A percentile compares a stretch with the other conserved stretches of the same genome.
Conservation (phyloP, 805 yeast species). For the Candida orba region DNA sequence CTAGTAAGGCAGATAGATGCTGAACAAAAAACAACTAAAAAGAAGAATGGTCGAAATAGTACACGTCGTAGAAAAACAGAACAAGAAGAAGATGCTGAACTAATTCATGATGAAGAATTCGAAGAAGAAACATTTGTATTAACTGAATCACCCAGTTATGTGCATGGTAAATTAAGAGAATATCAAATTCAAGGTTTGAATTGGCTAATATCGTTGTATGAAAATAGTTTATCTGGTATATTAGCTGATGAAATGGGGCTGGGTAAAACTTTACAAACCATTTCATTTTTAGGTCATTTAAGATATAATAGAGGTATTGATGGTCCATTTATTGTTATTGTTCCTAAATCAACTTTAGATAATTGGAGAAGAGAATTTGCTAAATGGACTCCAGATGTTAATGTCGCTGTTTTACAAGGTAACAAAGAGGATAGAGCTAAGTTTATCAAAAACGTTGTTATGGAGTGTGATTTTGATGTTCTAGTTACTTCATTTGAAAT, state of each 20-base stretch:
- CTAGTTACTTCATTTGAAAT: conserved; percentile 88
- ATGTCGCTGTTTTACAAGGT: conserved; percentile 81
- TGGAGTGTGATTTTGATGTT: conserved; percentile 81
- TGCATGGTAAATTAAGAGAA: conserved; percentile 75
- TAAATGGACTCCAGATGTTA: conserved; percentile 94
- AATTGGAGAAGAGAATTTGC: conserved; percentile 95
- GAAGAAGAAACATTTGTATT: conserved; percentile 62
- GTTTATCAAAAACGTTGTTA: conserved; percentile 49
- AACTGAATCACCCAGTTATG: conserved; percentile 76
- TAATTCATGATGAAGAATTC: conserved; percentile 72
- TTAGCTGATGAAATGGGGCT: conserved; percentile 98
- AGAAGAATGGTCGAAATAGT: conserved; percentile 7
- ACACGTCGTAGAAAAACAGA: conserved; percentile 79
- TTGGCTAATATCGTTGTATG: conserved; percentile 87
- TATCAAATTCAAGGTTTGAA: conserved; percentile 93
- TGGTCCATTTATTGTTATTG: conserved; percentile 89
- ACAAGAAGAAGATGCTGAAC: conserved; percentile 92
- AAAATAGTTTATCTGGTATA: conserved; percentile 84
- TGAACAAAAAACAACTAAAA: conserved; percentile 33
- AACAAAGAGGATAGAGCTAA: conserved; percentile 70
- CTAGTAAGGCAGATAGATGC: conserved; percentile 50
- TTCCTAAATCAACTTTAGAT: conserved; percentile 92
- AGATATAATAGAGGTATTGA: conserved; percentile 70
- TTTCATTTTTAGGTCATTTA: conserved; percentile 82
- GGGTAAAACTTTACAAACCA: conserved; percentile 93